Evolutionary conservation across 805 yeast genomes (phyloP).

Genomic region (Starmerella floris): DNA sequence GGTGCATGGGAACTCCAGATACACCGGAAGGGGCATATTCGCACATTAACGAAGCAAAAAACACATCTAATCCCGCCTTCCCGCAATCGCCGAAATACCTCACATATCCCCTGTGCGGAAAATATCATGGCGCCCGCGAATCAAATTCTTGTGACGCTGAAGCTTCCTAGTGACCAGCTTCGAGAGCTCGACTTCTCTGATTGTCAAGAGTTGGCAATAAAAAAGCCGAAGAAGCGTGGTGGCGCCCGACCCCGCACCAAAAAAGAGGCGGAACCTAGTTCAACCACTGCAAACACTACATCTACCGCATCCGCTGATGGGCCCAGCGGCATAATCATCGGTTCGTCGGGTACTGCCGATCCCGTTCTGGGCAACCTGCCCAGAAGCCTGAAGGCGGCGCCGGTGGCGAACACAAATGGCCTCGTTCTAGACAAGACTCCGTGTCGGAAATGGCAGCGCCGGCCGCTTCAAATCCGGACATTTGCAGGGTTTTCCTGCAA

Average conservation of each 20-base stretch:
- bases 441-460: constrained; percentile 35
- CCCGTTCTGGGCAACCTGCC: constrained; percentile 18
- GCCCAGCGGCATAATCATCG: neutral
- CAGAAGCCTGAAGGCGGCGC: constrained; percentile 19
- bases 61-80: no score
- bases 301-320: neutral
- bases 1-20: no score
- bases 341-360: constrained; percentile 4
- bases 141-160: constrained; percentile 16
- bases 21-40: no score
- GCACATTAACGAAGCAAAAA: no score
- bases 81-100: no score
- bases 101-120: no score
- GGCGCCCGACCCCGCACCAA: constrained; percentile 2
- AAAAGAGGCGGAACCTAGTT: neutral
- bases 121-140: constrained; percentile 1
- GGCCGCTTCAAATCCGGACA: constrained; percentile 31
- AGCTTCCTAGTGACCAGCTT: constrained; percentile 16
- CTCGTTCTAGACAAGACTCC: constrained; percentile 34
- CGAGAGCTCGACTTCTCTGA: constrained; percentile 15
- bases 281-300: neutral
- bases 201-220: constrained; percentile 2
- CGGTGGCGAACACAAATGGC: constrained; percentile 26
- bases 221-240: constrained; percentile 11
- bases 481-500: constrained; percentile 35